Evolutionary conservation across 2,329 filamentous ascomycete genomes (phyloP).

Genomic region (Verticillium tricorpus): DNA sequence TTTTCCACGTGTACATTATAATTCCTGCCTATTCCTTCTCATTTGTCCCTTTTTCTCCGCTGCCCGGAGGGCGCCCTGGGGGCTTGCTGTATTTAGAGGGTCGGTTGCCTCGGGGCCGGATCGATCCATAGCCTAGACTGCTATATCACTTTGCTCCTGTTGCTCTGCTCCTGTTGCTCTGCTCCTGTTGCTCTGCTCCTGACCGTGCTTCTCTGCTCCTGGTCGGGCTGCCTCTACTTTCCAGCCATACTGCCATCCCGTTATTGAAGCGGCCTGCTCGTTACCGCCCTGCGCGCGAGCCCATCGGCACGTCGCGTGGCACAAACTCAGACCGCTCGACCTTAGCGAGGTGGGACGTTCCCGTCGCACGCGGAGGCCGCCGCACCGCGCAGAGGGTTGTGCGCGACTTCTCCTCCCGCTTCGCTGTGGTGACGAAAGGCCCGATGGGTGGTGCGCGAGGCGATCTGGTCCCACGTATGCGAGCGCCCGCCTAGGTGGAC

Average conservation of each 20-base stretch:
- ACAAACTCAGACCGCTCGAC: background rate
- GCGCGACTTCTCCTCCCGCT: background rate
- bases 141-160: too few species aligned
- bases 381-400: background rate
- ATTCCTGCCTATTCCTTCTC: background rate
- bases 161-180: too few species aligned
- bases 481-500: background rate
- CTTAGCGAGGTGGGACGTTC: background rate
- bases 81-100: background rate
- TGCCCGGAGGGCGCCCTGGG: background rate
- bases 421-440: background rate
- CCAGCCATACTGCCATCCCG: too few species aligned
- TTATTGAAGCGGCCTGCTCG: too few species aligned
- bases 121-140: too few species aligned
- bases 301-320: background rate
- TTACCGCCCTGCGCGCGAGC: background rate
- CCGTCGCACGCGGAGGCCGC: background rate
- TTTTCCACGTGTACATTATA: background rate
- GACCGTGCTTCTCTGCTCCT: too few species aligned
- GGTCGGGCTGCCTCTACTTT: too few species aligned
- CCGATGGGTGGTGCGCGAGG: background rate
- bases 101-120: too few species aligned
- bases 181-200: too few species aligned
- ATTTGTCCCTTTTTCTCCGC: background rate
- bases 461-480: background rate